phyloP scores from a whole-genome alignment of 2,329 filamentous ascomycete genomes.

The Trichoderma afroharzianum region DNA sequence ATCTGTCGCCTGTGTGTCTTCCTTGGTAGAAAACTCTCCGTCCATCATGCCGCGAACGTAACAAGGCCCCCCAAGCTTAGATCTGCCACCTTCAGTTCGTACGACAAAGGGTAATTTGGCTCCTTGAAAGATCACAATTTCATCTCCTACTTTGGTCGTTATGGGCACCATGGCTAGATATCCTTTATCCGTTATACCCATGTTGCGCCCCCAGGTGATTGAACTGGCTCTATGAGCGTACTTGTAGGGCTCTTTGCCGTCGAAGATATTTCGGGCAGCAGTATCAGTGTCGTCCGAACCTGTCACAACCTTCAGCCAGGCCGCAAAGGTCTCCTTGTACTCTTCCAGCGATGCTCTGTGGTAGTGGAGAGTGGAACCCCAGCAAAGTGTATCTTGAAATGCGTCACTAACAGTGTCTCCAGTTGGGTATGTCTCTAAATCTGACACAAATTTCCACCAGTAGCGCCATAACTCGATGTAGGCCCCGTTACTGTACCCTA shows the following conservation, averaged over 20 bases:
- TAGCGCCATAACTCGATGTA: constrained; percentile 4
- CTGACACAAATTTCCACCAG: background rate
- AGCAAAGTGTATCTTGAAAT: background rate
- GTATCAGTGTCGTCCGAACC: background rate
- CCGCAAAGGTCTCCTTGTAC: background rate
- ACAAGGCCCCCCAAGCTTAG: background rate
- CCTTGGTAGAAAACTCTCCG: background rate
- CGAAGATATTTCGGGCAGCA: background rate
- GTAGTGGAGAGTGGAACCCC: background rate
- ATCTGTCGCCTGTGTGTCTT: background rate
- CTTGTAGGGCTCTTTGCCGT: background rate
- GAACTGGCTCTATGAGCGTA: background rate
- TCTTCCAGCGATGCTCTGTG: background rate
- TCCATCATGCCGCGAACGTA: background rate
- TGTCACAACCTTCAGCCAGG: background rate
- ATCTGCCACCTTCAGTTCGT: background rate
- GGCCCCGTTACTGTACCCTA: background rate
- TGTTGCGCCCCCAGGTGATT: background rate
- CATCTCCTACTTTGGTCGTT: background rate
- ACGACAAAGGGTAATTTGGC: background rate
- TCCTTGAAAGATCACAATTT: background rate
- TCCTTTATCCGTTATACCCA: background rate
- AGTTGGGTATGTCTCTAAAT: background rate
- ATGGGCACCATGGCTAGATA: background rate
- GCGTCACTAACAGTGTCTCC: background rate